These are phyloP conservation scores for Pseudomonodictys pantanalensis DNA, from an alignment of 495 filamentous ascomycete species.

Conservation along the genomic window DNA sequence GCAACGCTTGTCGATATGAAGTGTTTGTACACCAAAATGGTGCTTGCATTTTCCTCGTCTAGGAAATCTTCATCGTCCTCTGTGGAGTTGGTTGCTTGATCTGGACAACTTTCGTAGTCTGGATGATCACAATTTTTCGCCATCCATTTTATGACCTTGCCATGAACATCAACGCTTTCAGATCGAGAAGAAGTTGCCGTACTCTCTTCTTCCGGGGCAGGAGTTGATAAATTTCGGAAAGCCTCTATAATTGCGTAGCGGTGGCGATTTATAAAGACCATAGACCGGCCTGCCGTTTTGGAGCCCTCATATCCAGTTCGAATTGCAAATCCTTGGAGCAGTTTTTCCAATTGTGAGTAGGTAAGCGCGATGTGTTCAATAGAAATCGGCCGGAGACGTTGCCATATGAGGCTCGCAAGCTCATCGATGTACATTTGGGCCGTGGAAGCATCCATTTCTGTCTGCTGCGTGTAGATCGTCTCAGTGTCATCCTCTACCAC, in stretches of 20 bases:
- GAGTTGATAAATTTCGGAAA: neutral
- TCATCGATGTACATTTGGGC: neutral
- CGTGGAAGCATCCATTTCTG: neutral
- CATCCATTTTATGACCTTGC: neutral
- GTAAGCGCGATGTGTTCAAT: neutral
- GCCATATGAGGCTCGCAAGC: neutral
- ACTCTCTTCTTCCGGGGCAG: neutral
- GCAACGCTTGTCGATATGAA: neutral
- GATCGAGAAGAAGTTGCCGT: neutral
- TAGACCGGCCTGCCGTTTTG: neutral
- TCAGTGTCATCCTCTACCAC: neutral
- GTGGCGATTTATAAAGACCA: neutral
- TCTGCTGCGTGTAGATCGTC: neutral
- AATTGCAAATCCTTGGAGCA: neutral
- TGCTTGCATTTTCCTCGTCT: neutral
- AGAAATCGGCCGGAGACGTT: neutral
- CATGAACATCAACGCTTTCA: neutral
- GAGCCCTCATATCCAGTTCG: neutral
- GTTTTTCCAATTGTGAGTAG: neutral
- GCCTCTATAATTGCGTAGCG: neutral
- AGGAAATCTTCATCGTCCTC: neutral
- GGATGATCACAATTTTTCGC: neutral
- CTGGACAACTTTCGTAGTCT: neutral
- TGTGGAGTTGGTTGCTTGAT: neutral
- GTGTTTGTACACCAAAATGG: neutral